phyloP scores from a whole-genome alignment of 352 stramenopile species.

The Pythium insidiosum region DNA sequence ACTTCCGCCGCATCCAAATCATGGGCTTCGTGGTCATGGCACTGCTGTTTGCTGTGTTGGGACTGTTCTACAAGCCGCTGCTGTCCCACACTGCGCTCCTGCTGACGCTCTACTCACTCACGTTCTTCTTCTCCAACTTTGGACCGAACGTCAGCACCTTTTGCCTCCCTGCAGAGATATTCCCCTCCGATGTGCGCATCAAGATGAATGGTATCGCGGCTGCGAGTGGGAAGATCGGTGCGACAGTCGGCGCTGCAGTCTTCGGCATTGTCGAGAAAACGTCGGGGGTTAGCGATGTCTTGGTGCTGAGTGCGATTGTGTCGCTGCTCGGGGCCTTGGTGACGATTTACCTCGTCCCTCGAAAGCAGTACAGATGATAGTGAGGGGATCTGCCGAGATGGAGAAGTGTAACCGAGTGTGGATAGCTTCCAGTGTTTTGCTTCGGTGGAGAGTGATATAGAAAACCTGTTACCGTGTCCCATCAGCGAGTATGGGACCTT shows the following conservation, averaged over 20 bases:
- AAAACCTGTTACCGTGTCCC: not conserved
- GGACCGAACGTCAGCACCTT: slow-evolving; percentile 85
- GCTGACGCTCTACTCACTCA: slow-evolving; percentile 64
- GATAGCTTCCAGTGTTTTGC: too few relatives aligned
- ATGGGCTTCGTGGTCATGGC: slow-evolving; percentile 68
- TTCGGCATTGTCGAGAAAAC: slow-evolving; percentile 57
- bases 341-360: slow-evolving; percentile 54
- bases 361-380: slow-evolving; percentile 36
- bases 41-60: slow-evolving; percentile 51
- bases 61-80: slow-evolving; percentile 45
- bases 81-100: slow-evolving; percentile 30
- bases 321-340: slow-evolving; percentile 52
- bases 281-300: slow-evolving; percentile 47
- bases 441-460: not conserved
- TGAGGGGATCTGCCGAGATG: too few relatives aligned
- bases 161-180: slow-evolving; percentile 74
- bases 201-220: slow-evolving; percentile 78
- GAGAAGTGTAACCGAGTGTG: too few relatives aligned
- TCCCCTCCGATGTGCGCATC: slow-evolving; percentile 56
- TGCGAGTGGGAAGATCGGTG: slow-evolving; percentile 68
- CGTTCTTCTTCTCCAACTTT: slow-evolving; percentile 88
- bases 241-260: slow-evolving; percentile 32
- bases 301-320: slow-evolving; percentile 45
- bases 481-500: too few relatives aligned
- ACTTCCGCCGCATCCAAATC: slow-evolving; percentile 77